These are phyloP conservation scores for Camellia sinensis DNA, from an alignment of 148 eudicot genomes.

Conservation along the genomic window DNA sequence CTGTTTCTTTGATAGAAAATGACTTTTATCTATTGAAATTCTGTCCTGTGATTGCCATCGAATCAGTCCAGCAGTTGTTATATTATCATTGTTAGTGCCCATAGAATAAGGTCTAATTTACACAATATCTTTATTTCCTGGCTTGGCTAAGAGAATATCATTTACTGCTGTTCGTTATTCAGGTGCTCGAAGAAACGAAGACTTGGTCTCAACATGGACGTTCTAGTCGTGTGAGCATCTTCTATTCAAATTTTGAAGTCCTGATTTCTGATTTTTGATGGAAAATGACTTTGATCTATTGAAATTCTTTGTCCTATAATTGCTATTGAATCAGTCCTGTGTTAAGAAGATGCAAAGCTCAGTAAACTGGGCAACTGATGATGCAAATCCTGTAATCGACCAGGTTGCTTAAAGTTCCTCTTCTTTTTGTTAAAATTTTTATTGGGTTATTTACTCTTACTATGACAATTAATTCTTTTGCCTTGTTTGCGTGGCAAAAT, in stretches of 20 bases:
- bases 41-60: not conserved
- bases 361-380: not conserved
- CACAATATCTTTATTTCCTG: not conserved
- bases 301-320: not conserved
- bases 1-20: not conserved
- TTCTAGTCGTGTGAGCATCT: slow-evolving; percentile 13
- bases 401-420: slow-evolving; percentile 19
- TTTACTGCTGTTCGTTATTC: slow-evolving; percentile 3
- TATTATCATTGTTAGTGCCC: not conserved
- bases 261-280: not conserved
- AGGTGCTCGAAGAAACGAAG: slow-evolving; percentile 9
- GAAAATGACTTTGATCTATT: slow-evolving; percentile 7
- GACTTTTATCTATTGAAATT: not conserved
- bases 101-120: not conserved
- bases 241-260: not conserved
- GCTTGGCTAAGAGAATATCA: not conserved
- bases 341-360: slow-evolving; percentile 4
- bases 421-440: not conserved
- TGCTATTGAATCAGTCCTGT: slow-evolving; percentile 14
- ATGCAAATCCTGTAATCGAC: slow-evolving; percentile 13
- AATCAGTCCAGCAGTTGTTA: not conserved
- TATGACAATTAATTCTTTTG: not conserved
- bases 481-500: not conserved
- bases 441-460: not conserved
- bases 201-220: not conserved